phyloP scores from a whole-genome alignment of 2,329 filamentous ascomycete genomes.

The Colletotrichum sp. region DNA sequence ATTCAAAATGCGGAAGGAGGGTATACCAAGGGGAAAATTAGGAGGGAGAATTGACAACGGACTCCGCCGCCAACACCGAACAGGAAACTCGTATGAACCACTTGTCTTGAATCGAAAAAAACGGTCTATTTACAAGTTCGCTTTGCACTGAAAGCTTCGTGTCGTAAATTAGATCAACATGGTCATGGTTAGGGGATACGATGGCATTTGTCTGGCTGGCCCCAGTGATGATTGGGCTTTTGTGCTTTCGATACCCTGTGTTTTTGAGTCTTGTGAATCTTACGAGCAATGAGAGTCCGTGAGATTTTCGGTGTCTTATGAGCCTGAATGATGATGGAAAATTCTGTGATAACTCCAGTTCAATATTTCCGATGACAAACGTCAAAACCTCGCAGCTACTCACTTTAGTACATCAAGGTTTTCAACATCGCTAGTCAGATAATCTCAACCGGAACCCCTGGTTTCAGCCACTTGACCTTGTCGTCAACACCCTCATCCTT shows the following conservation, averaged over 20 bases:
- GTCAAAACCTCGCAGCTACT: accelerated
- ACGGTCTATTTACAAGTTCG: too few relatives aligned
- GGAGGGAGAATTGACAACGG: not conserved
- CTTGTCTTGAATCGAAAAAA: too few relatives aligned
- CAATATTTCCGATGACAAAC: not conserved
- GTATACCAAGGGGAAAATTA: not conserved
- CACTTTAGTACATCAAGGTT: not conserved
- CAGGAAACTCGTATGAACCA: not conserved
- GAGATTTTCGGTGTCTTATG: too few relatives aligned
- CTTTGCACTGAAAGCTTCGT: not conserved
- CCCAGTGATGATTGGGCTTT: too few relatives aligned
- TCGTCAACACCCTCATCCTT: conserved; percentile 33
- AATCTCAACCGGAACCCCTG: conserved; percentile 22
- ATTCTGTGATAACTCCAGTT: too few relatives aligned
- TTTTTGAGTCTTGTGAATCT: too few relatives aligned
- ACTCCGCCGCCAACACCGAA: not conserved
- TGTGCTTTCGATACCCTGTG: too few relatives aligned
- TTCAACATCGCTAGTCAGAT: not conserved
- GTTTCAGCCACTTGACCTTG: conserved; percentile 38
- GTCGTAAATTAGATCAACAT: not conserved
- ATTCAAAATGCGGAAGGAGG: not conserved
- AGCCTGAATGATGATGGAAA: too few relatives aligned
- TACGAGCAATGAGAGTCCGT: too few relatives aligned
- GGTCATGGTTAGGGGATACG: not conserved
- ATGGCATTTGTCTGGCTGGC: too few relatives aligned